Conservation (phyloP, 306 rosid genomes). For the Hippophae gyantsensis region DNA sequence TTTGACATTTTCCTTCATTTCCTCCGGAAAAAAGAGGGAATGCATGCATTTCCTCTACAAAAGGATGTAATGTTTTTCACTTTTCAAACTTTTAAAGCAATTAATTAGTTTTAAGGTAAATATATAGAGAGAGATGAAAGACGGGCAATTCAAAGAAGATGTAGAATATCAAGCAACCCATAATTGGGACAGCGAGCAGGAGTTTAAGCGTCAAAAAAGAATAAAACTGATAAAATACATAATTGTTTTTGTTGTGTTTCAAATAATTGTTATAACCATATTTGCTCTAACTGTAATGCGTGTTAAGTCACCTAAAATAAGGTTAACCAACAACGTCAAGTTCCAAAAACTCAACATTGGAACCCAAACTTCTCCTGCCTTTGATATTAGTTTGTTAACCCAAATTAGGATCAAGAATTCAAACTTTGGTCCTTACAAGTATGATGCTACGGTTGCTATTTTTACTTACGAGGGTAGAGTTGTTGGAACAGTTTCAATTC, state of each 20-base stretch:
- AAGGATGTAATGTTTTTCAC: too few relatives aligned
- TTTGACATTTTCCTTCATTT: too few relatives aligned
- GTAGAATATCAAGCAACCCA: too few relatives aligned
- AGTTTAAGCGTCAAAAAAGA: constrained; percentile 24
- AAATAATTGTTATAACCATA: constrained; percentile 10
- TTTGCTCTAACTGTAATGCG: constrained; percentile 17
- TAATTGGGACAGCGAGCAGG: neutral
- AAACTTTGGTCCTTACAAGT: constrained; percentile 26
- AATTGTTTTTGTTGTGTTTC: constrained; percentile 12
- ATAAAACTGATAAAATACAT: constrained; percentile 12
- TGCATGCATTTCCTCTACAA: too few relatives aligned
- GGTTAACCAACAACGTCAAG: neutral
- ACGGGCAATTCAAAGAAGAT: too few relatives aligned
- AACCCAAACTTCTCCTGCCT: neutral
- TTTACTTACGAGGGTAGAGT: constrained; percentile 12
- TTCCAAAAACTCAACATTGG: neutral
- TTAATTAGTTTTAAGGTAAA: too few relatives aligned
- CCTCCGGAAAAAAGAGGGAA: too few relatives aligned
- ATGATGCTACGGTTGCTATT: constrained; percentile 2
- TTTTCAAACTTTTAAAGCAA: too few relatives aligned
- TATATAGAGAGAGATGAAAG: too few relatives aligned
- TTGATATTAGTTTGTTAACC: constrained; percentile 19
- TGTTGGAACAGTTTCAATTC: constrained; percentile 17
- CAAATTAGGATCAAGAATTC: constrained; percentile 21
- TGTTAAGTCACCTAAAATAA: constrained; percentile 14